Evolutionary conservation across 192 early-diverging fungal species (phyloP), one percentile per base, ranked within the genome.

Genomic region (Coemansia nantahalensis): DNA sequence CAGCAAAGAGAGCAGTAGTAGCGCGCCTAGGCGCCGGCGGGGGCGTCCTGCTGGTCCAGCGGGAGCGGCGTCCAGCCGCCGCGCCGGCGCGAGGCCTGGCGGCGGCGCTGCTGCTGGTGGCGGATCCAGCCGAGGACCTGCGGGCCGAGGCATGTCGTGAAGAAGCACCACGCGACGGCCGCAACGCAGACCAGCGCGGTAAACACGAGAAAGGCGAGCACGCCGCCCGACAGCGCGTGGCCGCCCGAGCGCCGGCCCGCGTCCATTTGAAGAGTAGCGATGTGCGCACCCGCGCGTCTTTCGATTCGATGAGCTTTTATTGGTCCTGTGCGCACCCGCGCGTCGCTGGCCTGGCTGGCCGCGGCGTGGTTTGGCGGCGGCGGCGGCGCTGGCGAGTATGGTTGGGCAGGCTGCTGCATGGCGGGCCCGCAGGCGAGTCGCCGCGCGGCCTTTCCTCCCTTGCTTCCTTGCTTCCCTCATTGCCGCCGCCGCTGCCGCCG

Each of bases 121-220:
- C 77, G 65, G 24, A 79, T 16, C 16, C 65, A 56, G n/a, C 56
- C 38, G 3, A 68, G 56, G 5, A 45, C 62, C 17, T 73, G 69
- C 17, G 30, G 51, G 38, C 77, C 77, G 2, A 72, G 31, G 26
- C 77, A 79, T 2, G 77, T 73, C 21, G 69, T 73, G 13, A 79
- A 51, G 33, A 79, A 79, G 39, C 77, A 79, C 77, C 77, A 79
- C 10, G 59, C 37, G 32, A 79, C 55, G 9, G 69, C 77, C 8
- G 64, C 39, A 16, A 73, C 4, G 0, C 69, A 51, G 15, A 79
- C 69, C 34, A 79, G 23, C n/a, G 64, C 39, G 31, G 65, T 58
- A 15, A 79, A 57, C 1, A 68, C 54, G 11, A 79, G 48, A 1
- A 79, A 46, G 15, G 54, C 56, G 13, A 79, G 24, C 19, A 79